Evolutionary conservation across 2,329 filamentous ascomycete genomes (phyloP), one percentile per base, ranked within the genome.

Genomic region (Arachnopeziza araneosa): DNA sequence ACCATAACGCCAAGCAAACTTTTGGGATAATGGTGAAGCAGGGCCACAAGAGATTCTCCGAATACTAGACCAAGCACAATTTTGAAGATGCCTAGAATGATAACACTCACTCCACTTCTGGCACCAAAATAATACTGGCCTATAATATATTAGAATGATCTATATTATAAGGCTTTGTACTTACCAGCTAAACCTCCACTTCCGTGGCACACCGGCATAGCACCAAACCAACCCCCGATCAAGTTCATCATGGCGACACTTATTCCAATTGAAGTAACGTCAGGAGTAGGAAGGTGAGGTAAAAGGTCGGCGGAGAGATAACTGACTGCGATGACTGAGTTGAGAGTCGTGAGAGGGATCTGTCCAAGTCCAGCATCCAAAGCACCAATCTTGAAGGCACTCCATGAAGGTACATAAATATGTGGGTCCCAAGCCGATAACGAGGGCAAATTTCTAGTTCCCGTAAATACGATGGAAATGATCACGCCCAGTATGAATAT

Each of bases 191-290:
- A 79, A 0, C 93, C 93, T 1, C 93, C 93, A 0, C 91, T 91
- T 5, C 93, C 93, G 72, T 98, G 95, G 71, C 95, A 98, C 3
- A 95, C 86, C 2, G 93, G 95, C 95, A 97, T 98, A 5, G 89
- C 89, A 54, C 93, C 93, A 69, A 96, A 96, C 90, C 91, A 96
- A 69, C 90, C 93, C 19, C 89, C 89, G 1, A 89, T 73, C 2
- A 97, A 77, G 71, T 98, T 98, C 84, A 96, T 96, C 1, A 79
- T 69, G 0, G 88, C 87, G 3, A 98, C 90, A 58, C 91, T 96
- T 61, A 93, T 73, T 1, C 93, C 93, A 30, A 98, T 79, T 0
- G 86, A 80, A 0, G 91, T 93, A 6, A 91, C 87, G 0, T 84
- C 85, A 0, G 91, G 91, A 0, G 86, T 78, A 0, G 83, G 81